Evolutionary conservation across 2,329 filamentous ascomycete genomes (phyloP), one percentile per base, ranked within the genome.

Genomic region (Dothidotthia symphoricarpi): DNA sequence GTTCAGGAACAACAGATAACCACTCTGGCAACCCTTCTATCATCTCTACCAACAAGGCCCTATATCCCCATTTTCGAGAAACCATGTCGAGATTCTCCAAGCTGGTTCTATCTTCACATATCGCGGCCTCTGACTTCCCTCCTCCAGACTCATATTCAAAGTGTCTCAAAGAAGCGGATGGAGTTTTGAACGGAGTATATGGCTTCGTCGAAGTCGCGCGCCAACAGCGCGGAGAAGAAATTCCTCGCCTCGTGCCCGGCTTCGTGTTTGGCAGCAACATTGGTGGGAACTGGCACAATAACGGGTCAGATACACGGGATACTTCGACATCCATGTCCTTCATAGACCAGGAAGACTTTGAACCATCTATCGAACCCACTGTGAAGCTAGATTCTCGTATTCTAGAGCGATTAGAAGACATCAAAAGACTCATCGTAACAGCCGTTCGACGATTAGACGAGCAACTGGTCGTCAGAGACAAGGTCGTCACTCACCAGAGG

Each of bases 11-110:
- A 2, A 98, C 93, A 0, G 93, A 98, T 69, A 98, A 98, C 61
- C 93, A 98, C 66, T 97, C 93, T 14, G 93, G 93, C 28, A 95
- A 97, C 54, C 93, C 93, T 4, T 97, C 93, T n/a, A 96, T 98
- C 58, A 98, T 98, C 43, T 96, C 90, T 6, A 94, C 88, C 4
- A 98, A 98, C 74, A 97, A 97, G 67, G 87, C 89, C 0, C 74
- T 98, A 12, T 97, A 97, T 61, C 93, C 93, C 16, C 90, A 97
- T 68, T 98, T 98, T 69, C 79, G 93, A 36, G 93, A 97, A 63
- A 97, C 97, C 83, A 98, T 98, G 93, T 97, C 93, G 29, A 90
- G 95, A 57, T 98, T 98, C 66, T 97, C 93, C n/a, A 98, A 98
- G 67, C 76, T 98, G 8, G 93, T 98, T 29, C 83, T 98, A 32